Conservation (phyloP, 352 stramenopile genomes). For the Phytopythium chamaehyphon region DNA sequence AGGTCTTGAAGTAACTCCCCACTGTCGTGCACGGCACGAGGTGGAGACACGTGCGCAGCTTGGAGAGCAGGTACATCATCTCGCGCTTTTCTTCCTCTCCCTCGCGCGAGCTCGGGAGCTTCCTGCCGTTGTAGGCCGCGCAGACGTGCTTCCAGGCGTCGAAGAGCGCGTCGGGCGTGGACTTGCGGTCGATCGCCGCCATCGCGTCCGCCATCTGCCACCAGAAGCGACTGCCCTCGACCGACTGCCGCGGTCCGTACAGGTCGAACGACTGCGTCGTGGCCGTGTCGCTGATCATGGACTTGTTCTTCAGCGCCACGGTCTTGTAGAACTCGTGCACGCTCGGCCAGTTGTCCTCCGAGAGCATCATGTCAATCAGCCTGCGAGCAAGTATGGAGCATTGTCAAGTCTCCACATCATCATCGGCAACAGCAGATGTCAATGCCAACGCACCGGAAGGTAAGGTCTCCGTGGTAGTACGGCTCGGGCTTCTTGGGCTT, state of each 20-base stretch:
- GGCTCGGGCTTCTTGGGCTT: too few relatives aligned
- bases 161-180: conserved; percentile 6
- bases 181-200: background rate
- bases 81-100: conserved; percentile 1
- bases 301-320: conserved; percentile 11
- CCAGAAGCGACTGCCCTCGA: conserved; percentile 11
- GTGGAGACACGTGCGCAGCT: background rate
- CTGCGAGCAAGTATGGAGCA: too few relatives aligned
- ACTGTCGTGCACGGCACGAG: conserved; percentile 1
- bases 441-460: conserved; percentile 1
- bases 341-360: conserved; percentile 12
- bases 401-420: too few relatives aligned
- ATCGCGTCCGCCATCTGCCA: conserved; percentile 4
- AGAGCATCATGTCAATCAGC: conserved; percentile 14
- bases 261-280: conserved; percentile 13
- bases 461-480: background rate
- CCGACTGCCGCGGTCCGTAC: conserved; percentile 14
- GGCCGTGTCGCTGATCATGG: conserved; percentile 17
- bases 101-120: background rate
- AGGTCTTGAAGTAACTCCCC: conserved; percentile 9
- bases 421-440: too few relatives aligned
- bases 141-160: conserved; percentile 8
- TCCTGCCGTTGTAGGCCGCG: conserved; percentile 4
- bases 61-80: conserved; percentile 2
- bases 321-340: conserved; percentile 10